phyloP scores from a whole-genome alignment of 805 yeast genomes.

The Nakazawaea ernobii region DNA sequence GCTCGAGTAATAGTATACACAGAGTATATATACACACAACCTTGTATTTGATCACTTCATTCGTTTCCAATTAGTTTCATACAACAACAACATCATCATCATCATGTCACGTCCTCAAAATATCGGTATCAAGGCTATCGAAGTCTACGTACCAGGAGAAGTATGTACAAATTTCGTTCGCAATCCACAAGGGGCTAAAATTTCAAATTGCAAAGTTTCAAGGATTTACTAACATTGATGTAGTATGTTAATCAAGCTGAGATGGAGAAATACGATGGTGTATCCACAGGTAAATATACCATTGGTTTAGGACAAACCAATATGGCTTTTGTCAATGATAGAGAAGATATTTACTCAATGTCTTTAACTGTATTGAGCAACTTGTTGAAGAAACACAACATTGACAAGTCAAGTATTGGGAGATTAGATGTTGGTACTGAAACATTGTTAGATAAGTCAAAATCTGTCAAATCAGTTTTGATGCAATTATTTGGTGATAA shows the following conservation, averaged over 20 bases:
- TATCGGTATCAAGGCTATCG: slow-evolving; percentile 96
- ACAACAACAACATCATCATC: slow-evolving; percentile 10
- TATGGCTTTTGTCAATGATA: slow-evolving; percentile 95
- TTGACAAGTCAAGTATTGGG: slow-evolving; percentile 80
- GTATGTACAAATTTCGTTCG: slow-evolving; percentile 25
- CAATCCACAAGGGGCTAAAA: slow-evolving; percentile 1
- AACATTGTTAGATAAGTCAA: slow-evolving; percentile 93
- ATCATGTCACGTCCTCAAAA: slow-evolving; percentile 56
- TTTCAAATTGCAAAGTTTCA: not conserved
- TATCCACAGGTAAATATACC: slow-evolving; percentile 93
- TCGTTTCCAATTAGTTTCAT: not conserved
- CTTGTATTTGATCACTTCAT: not conserved
- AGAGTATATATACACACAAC: too few relatives aligned
- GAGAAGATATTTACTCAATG: slow-evolving; percentile 95
- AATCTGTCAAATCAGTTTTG: slow-evolving; percentile 91
- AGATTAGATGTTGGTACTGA: slow-evolving; percentile 98
- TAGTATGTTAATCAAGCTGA: slow-evolving; percentile 81
- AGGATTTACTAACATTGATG: not conserved
- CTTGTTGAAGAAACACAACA: slow-evolving; percentile 71
- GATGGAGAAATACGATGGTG: slow-evolving; percentile 77
- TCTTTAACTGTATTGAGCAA: slow-evolving; percentile 81
- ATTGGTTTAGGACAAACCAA: slow-evolving; percentile 98
- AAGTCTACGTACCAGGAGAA: slow-evolving; percentile 81
- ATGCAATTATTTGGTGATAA: slow-evolving; percentile 91
- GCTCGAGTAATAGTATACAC: too few relatives aligned